phyloP scores from a whole-genome alignment of 2,329 filamentous ascomycete genomes.

The Cytospora leucostoma region DNA sequence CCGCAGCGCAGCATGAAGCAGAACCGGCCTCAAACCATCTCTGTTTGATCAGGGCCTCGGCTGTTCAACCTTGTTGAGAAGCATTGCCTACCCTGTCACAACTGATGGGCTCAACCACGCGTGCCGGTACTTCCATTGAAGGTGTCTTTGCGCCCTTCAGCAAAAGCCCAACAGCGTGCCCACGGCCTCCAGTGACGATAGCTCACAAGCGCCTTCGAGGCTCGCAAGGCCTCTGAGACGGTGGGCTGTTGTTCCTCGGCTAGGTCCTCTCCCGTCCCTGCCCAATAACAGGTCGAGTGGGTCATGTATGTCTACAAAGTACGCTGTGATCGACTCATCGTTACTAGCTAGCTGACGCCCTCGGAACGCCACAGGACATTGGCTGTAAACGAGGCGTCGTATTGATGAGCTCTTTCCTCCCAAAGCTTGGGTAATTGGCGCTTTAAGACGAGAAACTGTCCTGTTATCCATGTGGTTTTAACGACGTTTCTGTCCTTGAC shows the following conservation, averaged over 20 bases:
- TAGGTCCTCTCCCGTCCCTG: too few relatives aligned
- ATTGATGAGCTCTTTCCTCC: too few relatives aligned
- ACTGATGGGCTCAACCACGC: slow-evolving; percentile 1
- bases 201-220: slow-evolving; percentile 39
- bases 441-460: too few relatives aligned
- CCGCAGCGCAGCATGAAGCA: not conserved
- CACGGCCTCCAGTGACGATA: slow-evolving; percentile 39
- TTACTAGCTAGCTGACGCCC: too few relatives aligned
- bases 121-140: slow-evolving; percentile 3
- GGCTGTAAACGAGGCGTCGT: too few relatives aligned
- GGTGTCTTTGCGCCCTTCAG: slow-evolving; percentile 24
- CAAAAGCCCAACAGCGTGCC: slow-evolving; percentile 34
- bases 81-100: slow-evolving; percentile 3
- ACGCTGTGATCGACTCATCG: too few relatives aligned
- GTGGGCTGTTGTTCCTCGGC: not conserved
- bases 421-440: too few relatives aligned
- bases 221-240: not conserved
- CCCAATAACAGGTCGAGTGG: too few relatives aligned
- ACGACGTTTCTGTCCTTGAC: not conserved
- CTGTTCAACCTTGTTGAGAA: not conserved
- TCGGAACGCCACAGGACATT: too few relatives aligned
- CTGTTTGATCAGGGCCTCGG: not conserved
- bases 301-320: too few relatives aligned
- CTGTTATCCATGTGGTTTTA: too few relatives aligned
- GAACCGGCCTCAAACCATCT: not conserved